Evolutionary conservation across 2,329 filamentous ascomycete species (phyloP), one percentile per base, ranked within the genome.

Genomic region (Nemania sp.): DNA sequence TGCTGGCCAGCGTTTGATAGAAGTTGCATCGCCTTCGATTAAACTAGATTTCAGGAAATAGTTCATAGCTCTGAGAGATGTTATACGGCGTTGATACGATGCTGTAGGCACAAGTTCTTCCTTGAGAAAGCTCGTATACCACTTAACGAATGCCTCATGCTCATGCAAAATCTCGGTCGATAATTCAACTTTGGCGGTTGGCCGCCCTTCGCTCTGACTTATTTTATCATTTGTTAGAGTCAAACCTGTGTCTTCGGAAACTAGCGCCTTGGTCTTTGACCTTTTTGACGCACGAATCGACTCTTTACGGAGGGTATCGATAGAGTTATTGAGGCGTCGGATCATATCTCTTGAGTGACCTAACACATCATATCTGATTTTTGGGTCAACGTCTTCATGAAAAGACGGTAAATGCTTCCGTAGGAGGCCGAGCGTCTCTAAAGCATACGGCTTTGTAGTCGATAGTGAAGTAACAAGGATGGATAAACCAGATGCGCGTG

Each of bases 1-100:
- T 66, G 72, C 73, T 79, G 83, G 72, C 79, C 60, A 80, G 79
- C 43, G 80, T 79, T 61, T 80, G 77, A 80, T 80, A 81, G 5
- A 78, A 74, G 67, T 80, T 80, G 82, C 75, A 69, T 92, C 91
- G 26, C 57, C 67, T 47, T 67, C 63, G 4, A 60, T 53, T 24
- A 71, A 47, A 22, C 51, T 57, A 49, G 91, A 88, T 66, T 87
- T 87, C 5, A 94, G 79, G n/a, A 95, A 82, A 60, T 91, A 85
- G 0, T 83, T 83, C 29, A 95, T 80, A 0, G 91, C 89, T 75
- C 90, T 93, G 5, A 98, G 79, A 1, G 93, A 89, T 1, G 92
- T 92, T 54, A 94, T 92, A 73, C 97, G 95, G 6, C 94, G 88
- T 77, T 97, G 94, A 76, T 98, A 99, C 11, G 94, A 96, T 18